A percentile compares a stretch with the other conserved stretches of the same genome.
phyloP scores from a whole-genome alignment of 2,329 filamentous ascomycete genomes.

The Cladosporium phlei region DNA sequence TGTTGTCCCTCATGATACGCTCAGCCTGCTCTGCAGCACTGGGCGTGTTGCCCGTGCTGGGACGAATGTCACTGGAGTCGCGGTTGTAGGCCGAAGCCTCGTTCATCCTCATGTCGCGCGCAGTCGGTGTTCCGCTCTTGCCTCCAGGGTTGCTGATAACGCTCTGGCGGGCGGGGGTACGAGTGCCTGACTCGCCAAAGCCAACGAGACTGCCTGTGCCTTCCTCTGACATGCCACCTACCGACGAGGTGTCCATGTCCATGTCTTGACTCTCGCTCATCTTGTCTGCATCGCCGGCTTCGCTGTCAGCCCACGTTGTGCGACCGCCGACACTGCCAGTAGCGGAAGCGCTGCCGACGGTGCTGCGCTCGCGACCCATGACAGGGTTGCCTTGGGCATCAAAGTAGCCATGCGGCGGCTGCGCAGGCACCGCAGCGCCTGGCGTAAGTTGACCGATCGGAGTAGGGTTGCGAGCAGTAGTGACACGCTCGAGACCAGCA shows the following conservation, averaged over 20 bases:
- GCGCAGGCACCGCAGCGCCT: slow-evolving; percentile 40
- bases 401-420: slow-evolving; percentile 66
- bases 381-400: slow-evolving; percentile 64
- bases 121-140: slow-evolving; percentile 30
- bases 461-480: slow-evolving; percentile 58
- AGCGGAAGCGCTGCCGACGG: slow-evolving; percentile 84
- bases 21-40: slow-evolving; percentile 54
- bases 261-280: slow-evolving; percentile 54
- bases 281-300: slow-evolving; percentile 59
- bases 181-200: slow-evolving; percentile 77
- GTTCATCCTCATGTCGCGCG: slow-evolving; percentile 39
- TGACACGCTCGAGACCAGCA: slow-evolving; percentile 82
- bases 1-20: slow-evolving; percentile 57
- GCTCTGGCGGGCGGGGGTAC: slow-evolving; percentile 52
- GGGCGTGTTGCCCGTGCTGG: background rate
- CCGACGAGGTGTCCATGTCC: slow-evolving; percentile 51
- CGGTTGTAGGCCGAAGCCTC: slow-evolving; percentile 45
- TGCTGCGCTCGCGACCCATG: slow-evolving; percentile 72
- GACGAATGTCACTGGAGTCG: slow-evolving; percentile 15
- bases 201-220: slow-evolving; percentile 78
- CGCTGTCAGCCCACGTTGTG: slow-evolving; percentile 65
- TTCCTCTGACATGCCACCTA: slow-evolving; percentile 81
- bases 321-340: slow-evolving; percentile 71
- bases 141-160: slow-evolving; percentile 76
- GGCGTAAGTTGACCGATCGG: slow-evolving; percentile 41